Conservation (phyloP, 768 basidiomycete genomes). For the Hortiboletus campestris region DNA sequence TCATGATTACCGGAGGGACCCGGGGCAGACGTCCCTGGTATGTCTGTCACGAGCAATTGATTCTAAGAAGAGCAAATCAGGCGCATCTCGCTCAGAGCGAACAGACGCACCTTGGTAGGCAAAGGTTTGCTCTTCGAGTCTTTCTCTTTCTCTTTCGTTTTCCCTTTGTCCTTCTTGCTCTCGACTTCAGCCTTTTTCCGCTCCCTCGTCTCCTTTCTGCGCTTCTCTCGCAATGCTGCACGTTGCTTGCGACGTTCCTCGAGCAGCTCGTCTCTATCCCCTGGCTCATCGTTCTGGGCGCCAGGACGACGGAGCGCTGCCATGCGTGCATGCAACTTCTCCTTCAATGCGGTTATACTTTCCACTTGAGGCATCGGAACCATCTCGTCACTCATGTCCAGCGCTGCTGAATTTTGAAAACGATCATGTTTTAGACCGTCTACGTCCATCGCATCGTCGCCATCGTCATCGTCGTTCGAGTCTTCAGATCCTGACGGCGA, state of each 20-base stretch:
- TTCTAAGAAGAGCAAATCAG: slow-evolving; percentile 39
- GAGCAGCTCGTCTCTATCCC: slow-evolving; percentile 76
- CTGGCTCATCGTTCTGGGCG: slow-evolving; percentile 39
- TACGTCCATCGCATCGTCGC: slow-evolving; percentile 26
- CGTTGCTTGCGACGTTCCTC: slow-evolving; percentile 76
- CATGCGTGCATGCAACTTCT: slow-evolving; percentile 76
- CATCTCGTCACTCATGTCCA: slow-evolving; percentile 28
- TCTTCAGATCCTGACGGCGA: slow-evolving; percentile 24
- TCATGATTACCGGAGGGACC: slow-evolving; percentile 32
- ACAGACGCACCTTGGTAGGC: slow-evolving; percentile 48
- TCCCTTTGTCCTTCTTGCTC: slow-evolving; percentile 47
- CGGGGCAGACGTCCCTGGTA: slow-evolving; percentile 20
- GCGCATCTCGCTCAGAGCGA: background rate
- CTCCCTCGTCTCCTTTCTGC: slow-evolving; percentile 84
- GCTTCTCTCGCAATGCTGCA: slow-evolving; percentile 78
- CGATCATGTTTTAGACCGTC: slow-evolving; percentile 24
- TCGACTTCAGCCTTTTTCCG: slow-evolving; percentile 70
- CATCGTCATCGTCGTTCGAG: slow-evolving; percentile 22
- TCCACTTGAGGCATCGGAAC: slow-evolving; percentile 66
- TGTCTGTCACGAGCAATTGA: slow-evolving; percentile 70
- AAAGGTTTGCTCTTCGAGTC: slow-evolving; percentile 35
- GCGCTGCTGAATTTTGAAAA: background rate
- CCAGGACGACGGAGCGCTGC: slow-evolving; percentile 56
- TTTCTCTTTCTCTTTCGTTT: slow-evolving; percentile 49
- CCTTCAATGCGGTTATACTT: slow-evolving; percentile 62